Percentiles rank a stretch among this genome's conserved stretches.
Evolutionary conservation across 352 stramenopile species (phyloP).

Genomic region (Phytophthora hibernalis): DNA sequence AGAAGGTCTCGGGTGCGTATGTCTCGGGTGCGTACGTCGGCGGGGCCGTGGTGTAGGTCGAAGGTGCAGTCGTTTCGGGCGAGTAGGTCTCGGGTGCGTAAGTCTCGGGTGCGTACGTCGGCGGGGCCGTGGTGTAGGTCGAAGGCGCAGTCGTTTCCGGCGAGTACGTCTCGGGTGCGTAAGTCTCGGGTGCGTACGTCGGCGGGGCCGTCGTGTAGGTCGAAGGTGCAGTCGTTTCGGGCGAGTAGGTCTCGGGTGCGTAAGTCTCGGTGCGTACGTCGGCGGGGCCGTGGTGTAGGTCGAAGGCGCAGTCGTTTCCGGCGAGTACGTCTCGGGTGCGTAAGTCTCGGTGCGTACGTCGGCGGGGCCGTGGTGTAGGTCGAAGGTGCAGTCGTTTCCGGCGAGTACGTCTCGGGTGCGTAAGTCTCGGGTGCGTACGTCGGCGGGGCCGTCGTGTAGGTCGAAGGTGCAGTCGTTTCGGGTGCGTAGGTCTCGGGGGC

Average conservation of each 20-base stretch:
- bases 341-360: slow-evolving; percentile 8
- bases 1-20: not conserved
- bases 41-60: slow-evolving; percentile 6
- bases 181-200: slow-evolving; percentile 1
- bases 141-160: not conserved
- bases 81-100: slow-evolving; percentile 6
- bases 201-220: slow-evolving; percentile 2
- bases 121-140: too few relatives aligned
- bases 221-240: not conserved
- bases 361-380: slow-evolving; percentile 2
- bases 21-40: slow-evolving; percentile 12
- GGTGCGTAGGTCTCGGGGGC: slow-evolving; percentile 7
- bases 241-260: slow-evolving; percentile 9
- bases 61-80: not conserved
- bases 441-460: not conserved
- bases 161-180: slow-evolving; percentile 10
- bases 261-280: slow-evolving; percentile 7
- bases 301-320: too few relatives aligned
- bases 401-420: slow-evolving; percentile 1
- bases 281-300: not conserved
- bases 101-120: not conserved
- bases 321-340: slow-evolving; percentile 5
- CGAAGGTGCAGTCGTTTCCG: not conserved
- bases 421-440: not conserved
- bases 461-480: not conserved